Percentiles rank a stretch among this genome's conserved stretches.
phyloP scores from a whole-genome alignment of 768 basidiomycete species.

The Suillus tomentosus region DNA sequence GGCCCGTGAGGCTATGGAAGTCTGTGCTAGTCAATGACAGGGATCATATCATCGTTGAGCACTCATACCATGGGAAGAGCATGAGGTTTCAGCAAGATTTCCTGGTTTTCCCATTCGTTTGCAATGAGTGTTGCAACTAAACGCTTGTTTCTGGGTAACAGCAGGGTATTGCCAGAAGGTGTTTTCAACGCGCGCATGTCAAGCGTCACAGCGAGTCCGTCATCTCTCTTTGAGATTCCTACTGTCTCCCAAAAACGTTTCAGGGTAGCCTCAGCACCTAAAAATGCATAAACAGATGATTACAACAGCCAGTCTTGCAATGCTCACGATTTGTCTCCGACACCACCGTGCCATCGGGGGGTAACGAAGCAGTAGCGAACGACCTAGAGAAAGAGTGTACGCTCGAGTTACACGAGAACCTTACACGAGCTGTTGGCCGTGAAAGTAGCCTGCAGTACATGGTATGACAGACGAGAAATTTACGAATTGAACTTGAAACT shows the following conservation, averaged over 20 bases:
- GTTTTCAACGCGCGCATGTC: slow-evolving; percentile 89
- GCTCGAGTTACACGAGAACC: neutral
- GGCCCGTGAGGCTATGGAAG: slow-evolving; percentile 87
- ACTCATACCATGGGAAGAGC: slow-evolving; percentile 82
- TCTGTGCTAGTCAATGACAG: slow-evolving; percentile 49
- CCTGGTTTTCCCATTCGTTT: slow-evolving; percentile 96
- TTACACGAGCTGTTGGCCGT: neutral
- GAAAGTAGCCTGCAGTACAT: slow-evolving; percentile 6
- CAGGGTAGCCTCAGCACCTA: slow-evolving; percentile 85
- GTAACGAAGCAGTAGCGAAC: slow-evolving; percentile 16
- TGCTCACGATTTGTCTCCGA: slow-evolving; percentile 68
- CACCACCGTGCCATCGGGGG: slow-evolving; percentile 44
- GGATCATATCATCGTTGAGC: slow-evolving; percentile 4
- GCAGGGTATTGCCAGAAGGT: slow-evolving; percentile 74
- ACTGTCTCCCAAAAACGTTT: slow-evolving; percentile 96
- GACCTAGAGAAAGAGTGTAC: neutral
- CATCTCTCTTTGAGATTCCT: slow-evolving; percentile 61
- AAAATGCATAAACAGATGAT: slow-evolving; percentile 13
- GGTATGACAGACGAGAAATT: no score
- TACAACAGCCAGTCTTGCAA: slow-evolving; percentile 1
- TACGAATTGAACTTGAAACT: neutral
- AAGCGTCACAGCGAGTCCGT: slow-evolving; percentile 64
- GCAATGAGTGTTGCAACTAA: slow-evolving; percentile 86
- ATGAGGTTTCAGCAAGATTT: slow-evolving; percentile 81
- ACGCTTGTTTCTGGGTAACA: slow-evolving; percentile 68